phyloP scores from a whole-genome alignment of 2,329 filamentous ascomycete genomes.

The Monilinia laxa region DNA sequence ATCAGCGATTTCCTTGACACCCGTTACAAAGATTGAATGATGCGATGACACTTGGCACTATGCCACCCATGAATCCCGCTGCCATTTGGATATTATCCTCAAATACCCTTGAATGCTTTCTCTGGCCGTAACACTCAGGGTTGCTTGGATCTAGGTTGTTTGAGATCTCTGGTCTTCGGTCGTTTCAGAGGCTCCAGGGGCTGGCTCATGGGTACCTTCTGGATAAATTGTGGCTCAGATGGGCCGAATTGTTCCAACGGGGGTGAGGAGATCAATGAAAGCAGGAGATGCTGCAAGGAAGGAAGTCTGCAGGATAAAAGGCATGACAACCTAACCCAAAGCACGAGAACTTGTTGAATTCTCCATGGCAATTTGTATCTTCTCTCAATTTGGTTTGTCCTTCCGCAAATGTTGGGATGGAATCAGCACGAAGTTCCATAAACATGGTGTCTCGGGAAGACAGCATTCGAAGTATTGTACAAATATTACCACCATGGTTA shows the following conservation, averaged over 20 bases:
- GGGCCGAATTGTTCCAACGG: background rate
- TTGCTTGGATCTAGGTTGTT: constrained; percentile 19
- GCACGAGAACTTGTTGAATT: constrained; percentile 12
- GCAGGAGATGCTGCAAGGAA: constrained; percentile 18
- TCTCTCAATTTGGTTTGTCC: background rate
- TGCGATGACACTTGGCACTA: constrained; percentile 23
- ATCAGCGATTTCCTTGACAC: constrained; percentile 22
- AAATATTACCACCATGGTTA: constrained; percentile 3
- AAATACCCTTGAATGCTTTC: background rate
- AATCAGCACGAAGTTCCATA: background rate
- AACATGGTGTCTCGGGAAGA: constrained; percentile 22
- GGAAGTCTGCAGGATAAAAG: constrained; percentile 20
- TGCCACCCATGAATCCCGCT: constrained; percentile 16
- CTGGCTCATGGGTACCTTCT: constrained; percentile 9
- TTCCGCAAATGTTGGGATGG: background rate
- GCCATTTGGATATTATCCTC: constrained; percentile 20
- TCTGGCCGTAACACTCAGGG: constrained; percentile 14
- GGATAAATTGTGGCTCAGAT: constrained; percentile 17
- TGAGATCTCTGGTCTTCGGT: constrained; percentile 13
- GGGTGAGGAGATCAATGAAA: constrained; percentile 5
- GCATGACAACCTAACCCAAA: constrained; percentile 9
- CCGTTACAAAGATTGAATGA: constrained; percentile 21
- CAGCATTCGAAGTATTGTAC: constrained; percentile 19
- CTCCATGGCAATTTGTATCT: constrained; percentile 7
- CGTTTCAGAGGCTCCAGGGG: constrained; percentile 16